Evolutionary conservation across 257 asterid species (phyloP).

Genomic region (Solanum chiquidenum): DNA sequence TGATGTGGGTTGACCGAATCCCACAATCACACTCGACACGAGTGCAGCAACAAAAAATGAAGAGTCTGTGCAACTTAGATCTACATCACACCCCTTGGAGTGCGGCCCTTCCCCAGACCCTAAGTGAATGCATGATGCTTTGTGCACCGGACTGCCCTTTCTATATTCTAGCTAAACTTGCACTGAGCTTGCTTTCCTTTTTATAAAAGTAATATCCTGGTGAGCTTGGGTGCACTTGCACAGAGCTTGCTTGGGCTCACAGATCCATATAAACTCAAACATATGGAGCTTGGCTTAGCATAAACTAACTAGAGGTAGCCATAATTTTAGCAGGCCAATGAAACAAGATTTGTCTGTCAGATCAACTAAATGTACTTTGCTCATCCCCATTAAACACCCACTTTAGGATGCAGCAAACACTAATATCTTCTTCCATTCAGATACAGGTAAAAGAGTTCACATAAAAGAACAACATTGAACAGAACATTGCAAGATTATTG

Average conservation of each 20-base stretch:
- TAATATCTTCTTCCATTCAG: neutral
- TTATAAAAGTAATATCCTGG: neutral
- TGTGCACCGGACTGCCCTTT: neutral
- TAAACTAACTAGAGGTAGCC: neutral
- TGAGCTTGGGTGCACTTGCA: neutral
- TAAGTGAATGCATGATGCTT: neutral
- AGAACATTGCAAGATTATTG: neutral
- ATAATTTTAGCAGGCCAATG: neutral
- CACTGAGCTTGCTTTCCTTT: neutral
- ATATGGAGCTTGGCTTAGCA: neutral
- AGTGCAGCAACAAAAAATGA: neutral
- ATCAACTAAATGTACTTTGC: neutral
- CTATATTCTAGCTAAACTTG: neutral
- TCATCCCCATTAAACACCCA: neutral
- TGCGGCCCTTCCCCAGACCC: neutral
- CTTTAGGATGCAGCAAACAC: neutral
- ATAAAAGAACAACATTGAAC: neutral
- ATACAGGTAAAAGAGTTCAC: neutral
- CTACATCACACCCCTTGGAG: neutral
- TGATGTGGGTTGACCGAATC: neutral
- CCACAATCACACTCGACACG: neutral
- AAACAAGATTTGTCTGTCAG: neutral
- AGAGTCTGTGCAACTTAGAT: neutral
- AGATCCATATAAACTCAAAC: neutral
- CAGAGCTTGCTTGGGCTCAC: neutral